Base-by-base conservation (phyloP, 2,329 filamentous ascomycete genomes). In the Aspergillus sp. region DNA sequence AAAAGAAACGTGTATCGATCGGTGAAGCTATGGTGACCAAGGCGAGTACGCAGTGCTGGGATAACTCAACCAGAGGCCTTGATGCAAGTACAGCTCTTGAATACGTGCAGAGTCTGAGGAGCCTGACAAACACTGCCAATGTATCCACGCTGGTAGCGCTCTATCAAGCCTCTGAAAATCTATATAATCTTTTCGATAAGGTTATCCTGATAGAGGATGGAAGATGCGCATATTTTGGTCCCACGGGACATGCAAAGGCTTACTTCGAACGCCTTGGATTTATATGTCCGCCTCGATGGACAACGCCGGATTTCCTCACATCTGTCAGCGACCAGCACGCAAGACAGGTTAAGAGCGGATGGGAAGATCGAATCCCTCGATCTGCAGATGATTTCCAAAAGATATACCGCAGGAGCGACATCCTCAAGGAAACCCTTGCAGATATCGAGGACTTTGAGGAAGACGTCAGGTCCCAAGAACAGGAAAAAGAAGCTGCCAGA, bases 1-100 rank as follows among this genome's bases (percentile, higher is more conserved):
- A 88, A 61, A 74, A 83, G 44, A 90, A 93, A 69, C 82, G 89
- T 61, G 88, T 94, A 5, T 86, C 82, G 36, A 89, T 93, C 48
- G 86, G 85, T 1, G 88, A 93, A 65, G 88, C 87, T 52, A 77
- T 85, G 47, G 71, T 90, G 8, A 83, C 83, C 11, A 68, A 69
- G n/a, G 78, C 80, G 2, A 81, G 76, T 34, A 71, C 79, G 2
- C 83, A 87, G 60, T 85, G 82, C 47, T 93, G 88, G 87, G 88
- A 86, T 47, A 88, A 88, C 51, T 82, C 77, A 26, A 90, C 86
- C 0, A 75, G 79, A 40, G 87, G 87, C 8, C 72, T 91, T 1
- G 87, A 90, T 61, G 82, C 83, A 0, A 81, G 81, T 6, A 89
- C 83, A 0, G 86, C 86, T 0, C 66, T 88, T 33, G 83, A 88